Conservation (phyloP, 805 yeast genomes). For the Sporopachydermia quercuum region DNA sequence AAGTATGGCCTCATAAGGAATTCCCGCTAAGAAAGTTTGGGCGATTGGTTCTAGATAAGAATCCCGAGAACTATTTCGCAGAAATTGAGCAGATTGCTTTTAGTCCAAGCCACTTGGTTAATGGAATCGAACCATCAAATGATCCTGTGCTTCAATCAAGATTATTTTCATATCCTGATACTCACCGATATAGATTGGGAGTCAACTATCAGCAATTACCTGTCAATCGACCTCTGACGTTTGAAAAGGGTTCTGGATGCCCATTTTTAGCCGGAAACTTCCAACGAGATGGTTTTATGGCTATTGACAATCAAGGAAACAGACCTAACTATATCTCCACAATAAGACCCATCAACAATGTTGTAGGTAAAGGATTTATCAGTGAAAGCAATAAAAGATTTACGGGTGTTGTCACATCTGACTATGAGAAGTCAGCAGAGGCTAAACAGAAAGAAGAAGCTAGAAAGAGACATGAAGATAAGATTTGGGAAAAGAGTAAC, state of each 20-base stretch:
- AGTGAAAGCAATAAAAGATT: conserved; percentile 14
- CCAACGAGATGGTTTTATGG: conserved; percentile 51
- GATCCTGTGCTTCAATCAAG: conserved; percentile 70
- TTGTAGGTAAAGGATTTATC: conserved; percentile 8
- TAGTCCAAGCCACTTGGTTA: conserved; percentile 59
- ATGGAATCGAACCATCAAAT: conserved; percentile 61
- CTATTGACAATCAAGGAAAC: conserved; percentile 30
- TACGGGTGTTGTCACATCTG: conserved; percentile 20
- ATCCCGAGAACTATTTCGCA: conserved; percentile 39
- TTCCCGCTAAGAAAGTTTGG: conserved; percentile 44
- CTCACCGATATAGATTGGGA: conserved; percentile 67
- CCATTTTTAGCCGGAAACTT: conserved; percentile 32
- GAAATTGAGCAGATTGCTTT: conserved; percentile 47
- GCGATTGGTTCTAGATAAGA: conserved; percentile 35
- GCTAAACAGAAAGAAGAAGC: conserved; percentile 18
- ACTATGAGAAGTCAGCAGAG: conserved; percentile 15
- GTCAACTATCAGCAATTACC: conserved; percentile 53
- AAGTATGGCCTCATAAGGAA: conserved; percentile 41
- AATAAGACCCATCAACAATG: conserved; percentile 17
- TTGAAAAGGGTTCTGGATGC: conserved; percentile 22
- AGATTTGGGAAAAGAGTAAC: conserved; percentile 21
- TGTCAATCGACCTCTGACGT: conserved; percentile 32
- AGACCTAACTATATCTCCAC: conserved; percentile 39
- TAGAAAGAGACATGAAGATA: conserved; percentile 20
- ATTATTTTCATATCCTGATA: conserved; percentile 61